Evolutionary conservation across 441 rosid species (phyloP), one percentile per base, ranked within the genome.

Genomic region (Breynia disticha): DNA sequence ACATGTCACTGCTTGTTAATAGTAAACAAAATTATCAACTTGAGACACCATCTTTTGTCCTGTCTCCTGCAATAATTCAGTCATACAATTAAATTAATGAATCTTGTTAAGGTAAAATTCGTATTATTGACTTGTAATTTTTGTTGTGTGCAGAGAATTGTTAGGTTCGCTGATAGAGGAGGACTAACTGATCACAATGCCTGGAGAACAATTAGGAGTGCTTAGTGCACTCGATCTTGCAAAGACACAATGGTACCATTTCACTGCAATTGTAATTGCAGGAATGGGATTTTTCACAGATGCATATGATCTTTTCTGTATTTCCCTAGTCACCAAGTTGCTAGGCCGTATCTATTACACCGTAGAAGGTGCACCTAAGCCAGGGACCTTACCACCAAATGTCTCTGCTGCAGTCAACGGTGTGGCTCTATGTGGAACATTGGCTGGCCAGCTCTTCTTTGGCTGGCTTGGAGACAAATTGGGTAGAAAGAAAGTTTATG

Each of bases 261-360:
- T 86, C 71, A 81, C 91, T 0, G 81, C 95, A 7, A 86, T 83
- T 53, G 57, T 86, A 39, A 78, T 83, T 4, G 91, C 95, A 32
- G 88, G 95, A 63, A 86, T 86, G 95, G 95, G 88, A 16, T 86
- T 86, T 65, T 83, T 86, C 77, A 83, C 95, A 8, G 95, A 86
- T 65, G 88, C 95, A 1, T 83, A 86, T 46, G 91, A 86, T 65
- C 88, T 86, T 37, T 86, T 86, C 63, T 81, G 95, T 65, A 78
- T 86, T 50, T 83, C 88, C 28, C 75, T 86, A 1, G 91, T 86
- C 48, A 79, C 88, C 48, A 86, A 86, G 62, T 70, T 86, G 67
- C 95, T 83, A 1, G 91, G 95, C 7, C 84, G 91, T 37, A 73
- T 86, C 13, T 86, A 86, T 56, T 86, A 86, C 72, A 79, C 76